Percentiles rank a stretch among this genome's conserved stretches.
phyloP scores from a whole-genome alignment of 1,139 yeast species.

The Hansenula lynferdii region DNA sequence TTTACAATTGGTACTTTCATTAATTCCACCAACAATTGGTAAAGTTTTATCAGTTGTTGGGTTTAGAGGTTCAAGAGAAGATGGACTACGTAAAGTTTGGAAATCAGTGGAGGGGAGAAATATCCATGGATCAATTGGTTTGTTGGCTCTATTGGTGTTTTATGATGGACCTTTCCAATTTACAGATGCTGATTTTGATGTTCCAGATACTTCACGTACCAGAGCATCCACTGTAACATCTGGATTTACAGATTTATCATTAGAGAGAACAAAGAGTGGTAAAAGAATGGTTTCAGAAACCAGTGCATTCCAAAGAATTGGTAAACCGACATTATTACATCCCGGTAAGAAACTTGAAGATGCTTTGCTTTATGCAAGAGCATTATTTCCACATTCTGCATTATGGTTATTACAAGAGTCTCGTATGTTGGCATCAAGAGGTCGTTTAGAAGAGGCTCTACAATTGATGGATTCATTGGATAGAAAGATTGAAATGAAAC shows the following conservation, averaged over 20 bases:
- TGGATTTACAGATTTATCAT: slow-evolving; percentile 12
- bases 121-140: slow-evolving; percentile 88
- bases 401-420: slow-evolving; percentile 92
- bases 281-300: slow-evolving; percentile 30
- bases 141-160: slow-evolving; percentile 75
- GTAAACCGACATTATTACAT: slow-evolving; percentile 43
- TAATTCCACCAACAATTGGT: slow-evolving; percentile 89
- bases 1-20: slow-evolving; percentile 81
- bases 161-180: slow-evolving; percentile 96
- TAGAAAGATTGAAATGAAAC: slow-evolving; percentile 77
- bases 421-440: slow-evolving; percentile 76
- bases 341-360: slow-evolving; percentile 46
- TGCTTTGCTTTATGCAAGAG: slow-evolving; percentile 56
- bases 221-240: slow-evolving; percentile 2
- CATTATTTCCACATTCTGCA: slow-evolving; percentile 81
- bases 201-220: slow-evolving; percentile 38
- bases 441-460: slow-evolving; percentile 65
- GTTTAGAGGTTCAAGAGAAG: slow-evolving; percentile 79
- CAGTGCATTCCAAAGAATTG: slow-evolving; percentile 32
- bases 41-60: slow-evolving; percentile 88
- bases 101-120: slow-evolving; percentile 70
- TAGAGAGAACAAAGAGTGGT: slow-evolving; percentile 22
- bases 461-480: slow-evolving; percentile 71
- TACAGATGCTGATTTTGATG: slow-evolving; percentile 77
- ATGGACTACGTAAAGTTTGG: slow-evolving; percentile 85